Conservation (phyloP, 768 basidiomycete species). For the Tricholoma flavovirens region DNA sequence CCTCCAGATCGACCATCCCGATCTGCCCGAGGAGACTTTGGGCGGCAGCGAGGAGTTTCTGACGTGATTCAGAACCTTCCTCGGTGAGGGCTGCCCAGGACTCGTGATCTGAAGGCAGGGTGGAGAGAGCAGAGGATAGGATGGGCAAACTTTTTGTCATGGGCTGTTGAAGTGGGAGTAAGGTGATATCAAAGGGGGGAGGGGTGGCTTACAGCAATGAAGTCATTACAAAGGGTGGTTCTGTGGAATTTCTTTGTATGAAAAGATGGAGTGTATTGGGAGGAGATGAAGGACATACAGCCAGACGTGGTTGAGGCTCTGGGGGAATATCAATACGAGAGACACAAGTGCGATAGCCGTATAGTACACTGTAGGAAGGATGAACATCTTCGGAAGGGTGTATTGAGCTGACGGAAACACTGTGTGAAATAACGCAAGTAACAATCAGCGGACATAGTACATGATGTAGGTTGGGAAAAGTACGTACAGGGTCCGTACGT, state of each 20-base stretch:
- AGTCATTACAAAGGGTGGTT: slow-evolving; percentile 22
- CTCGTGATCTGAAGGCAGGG: slow-evolving; percentile 29
- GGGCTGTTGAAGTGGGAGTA: slow-evolving; percentile 19
- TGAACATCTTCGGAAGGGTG: slow-evolving; percentile 32
- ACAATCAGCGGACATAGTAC: background rate
- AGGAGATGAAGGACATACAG: slow-evolving; percentile 18
- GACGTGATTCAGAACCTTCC: slow-evolving; percentile 21
- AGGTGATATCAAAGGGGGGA: background rate
- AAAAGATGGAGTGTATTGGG: background rate
- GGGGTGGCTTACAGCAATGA: slow-evolving; percentile 21
- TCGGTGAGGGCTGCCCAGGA: slow-evolving; percentile 26
- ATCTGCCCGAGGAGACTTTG: slow-evolving; percentile 31
- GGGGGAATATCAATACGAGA: slow-evolving; percentile 37
- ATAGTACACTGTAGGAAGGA: slow-evolving; percentile 36
- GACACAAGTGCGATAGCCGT: slow-evolving; percentile 33
- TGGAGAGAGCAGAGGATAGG: slow-evolving; percentile 27
- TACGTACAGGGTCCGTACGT: slow-evolving; percentile 31
- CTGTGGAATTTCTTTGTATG: slow-evolving; percentile 9
- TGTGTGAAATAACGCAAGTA: slow-evolving; percentile 8
- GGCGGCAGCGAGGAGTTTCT: slow-evolving; percentile 24
- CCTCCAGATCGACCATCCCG: slow-evolving; percentile 34
- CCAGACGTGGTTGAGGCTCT: slow-evolving; percentile 40
- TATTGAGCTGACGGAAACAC: slow-evolving; percentile 36
- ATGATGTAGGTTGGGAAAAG: background rate
- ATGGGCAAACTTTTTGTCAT: slow-evolving; percentile 26